Percentiles rank a stretch among this genome's conserved stretches.
Evolutionary conservation across 805 yeast genomes (phyloP).

Genomic region (Candida rishiriensis): DNA sequence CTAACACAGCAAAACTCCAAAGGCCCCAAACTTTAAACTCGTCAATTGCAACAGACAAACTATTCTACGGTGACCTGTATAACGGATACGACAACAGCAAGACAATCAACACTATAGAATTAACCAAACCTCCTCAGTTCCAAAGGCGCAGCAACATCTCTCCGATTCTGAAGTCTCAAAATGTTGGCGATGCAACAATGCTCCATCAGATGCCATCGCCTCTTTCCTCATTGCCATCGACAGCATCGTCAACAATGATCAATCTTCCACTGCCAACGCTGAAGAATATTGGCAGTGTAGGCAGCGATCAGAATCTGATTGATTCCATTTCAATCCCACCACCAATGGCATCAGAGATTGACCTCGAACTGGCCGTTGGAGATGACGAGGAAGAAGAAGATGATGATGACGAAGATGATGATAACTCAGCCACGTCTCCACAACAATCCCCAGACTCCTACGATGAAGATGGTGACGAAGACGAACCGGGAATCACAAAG

Average conservation of each 20-base stretch:
- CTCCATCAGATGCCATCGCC: neutral
- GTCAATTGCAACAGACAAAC: neutral
- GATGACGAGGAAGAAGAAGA: too few relatives aligned
- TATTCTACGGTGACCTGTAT: constrained; percentile 1
- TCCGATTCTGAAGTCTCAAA: constrained; percentile 15
- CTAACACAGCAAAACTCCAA: neutral
- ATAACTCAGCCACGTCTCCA: too few relatives aligned
- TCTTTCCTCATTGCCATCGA: neutral
- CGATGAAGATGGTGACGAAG: too few relatives aligned
- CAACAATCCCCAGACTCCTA: too few relatives aligned
- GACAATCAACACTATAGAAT: constrained; percentile 19
- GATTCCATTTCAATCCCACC: too few relatives aligned
- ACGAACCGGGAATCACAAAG: too few relatives aligned
- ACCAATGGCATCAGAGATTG: too few relatives aligned
- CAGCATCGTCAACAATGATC: neutral
- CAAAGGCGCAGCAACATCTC: constrained; percentile 3
- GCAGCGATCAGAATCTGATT: too few relatives aligned
- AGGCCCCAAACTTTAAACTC: neutral
- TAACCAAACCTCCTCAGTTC: constrained; percentile 15
- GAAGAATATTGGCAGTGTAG: neutral
- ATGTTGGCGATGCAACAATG: neutral
- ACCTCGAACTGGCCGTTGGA: too few relatives aligned
- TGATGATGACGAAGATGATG: too few relatives aligned
- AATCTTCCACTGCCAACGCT: neutral
- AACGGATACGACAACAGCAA: constrained; percentile 11